Evolutionary conservation across 768 basidiomycete genomes (phyloP).

Genomic region (Clitopilus hobsonii): DNA sequence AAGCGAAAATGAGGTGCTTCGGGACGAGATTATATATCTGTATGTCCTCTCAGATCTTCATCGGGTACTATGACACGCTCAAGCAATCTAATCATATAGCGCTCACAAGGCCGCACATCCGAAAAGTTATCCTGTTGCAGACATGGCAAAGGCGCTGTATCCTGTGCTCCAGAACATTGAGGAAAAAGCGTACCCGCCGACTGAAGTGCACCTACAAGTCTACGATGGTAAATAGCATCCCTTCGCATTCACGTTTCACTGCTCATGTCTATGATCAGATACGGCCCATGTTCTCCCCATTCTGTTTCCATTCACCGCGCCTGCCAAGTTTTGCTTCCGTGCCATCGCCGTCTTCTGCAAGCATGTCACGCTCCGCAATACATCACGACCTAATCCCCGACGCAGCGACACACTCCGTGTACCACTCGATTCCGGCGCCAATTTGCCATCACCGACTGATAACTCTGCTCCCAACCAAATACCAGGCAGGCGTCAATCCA

Average conservation of each 20-base stretch:
- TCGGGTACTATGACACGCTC: no score
- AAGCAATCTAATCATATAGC: slow-evolving; percentile 31
- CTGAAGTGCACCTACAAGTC: slow-evolving; percentile 87
- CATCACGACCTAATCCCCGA: slow-evolving; percentile 14
- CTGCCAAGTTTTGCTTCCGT: slow-evolving; percentile 77
- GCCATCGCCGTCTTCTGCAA: slow-evolving; percentile 70
- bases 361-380: slow-evolving; percentile 51
- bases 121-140: slow-evolving; percentile 49
- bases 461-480: no score
- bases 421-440: no score
- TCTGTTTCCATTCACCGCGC: slow-evolving; percentile 71
- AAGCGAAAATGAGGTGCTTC: slow-evolving; percentile 85
- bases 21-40: slow-evolving; percentile 91
- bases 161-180: slow-evolving; percentile 55
- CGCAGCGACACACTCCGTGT: neutral
- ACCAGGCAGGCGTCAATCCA: no score
- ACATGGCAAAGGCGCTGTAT: slow-evolving; percentile 46
- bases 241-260: slow-evolving; percentile 8
- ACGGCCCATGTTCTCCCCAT: slow-evolving; percentile 71
- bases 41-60: no score
- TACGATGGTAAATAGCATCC: slow-evolving; percentile 67
- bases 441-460: no score
- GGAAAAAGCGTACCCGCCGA: slow-evolving; percentile 44
- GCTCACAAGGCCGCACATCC: slow-evolving; percentile 94
- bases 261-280: slow-evolving; percentile 34